Conservation (phyloP, 495 filamentous ascomycete genomes). For the Trichoderma virens region DNA sequence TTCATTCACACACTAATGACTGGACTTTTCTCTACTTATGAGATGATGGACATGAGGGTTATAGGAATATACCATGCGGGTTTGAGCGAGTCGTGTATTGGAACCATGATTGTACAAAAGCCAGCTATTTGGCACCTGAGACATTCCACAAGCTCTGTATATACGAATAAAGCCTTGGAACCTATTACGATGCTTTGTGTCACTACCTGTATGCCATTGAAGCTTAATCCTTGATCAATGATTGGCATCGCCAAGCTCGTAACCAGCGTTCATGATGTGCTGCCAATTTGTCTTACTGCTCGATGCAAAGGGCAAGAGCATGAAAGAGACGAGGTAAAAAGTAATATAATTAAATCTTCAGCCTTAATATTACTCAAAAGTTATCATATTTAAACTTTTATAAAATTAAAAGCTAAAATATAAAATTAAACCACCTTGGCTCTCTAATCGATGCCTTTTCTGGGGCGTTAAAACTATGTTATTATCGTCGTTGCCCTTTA, state of each 20-base stretch:
- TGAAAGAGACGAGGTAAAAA: not conserved
- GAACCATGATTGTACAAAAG: not conserved
- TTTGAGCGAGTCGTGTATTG: not conserved
- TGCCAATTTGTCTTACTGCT: not conserved
- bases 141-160: not conserved
- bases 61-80: not conserved
- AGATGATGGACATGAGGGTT: not conserved
- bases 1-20: not conserved
- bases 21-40: not conserved
- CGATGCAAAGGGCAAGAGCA: not conserved
- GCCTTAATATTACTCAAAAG: too few species aligned
- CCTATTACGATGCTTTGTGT: not conserved
- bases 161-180: not conserved
- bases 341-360: too few species aligned
- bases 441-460: too few species aligned
- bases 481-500: too few species aligned
- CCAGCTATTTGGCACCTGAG: not conserved
- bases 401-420: too few species aligned
- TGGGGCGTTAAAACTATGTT: too few species aligned
- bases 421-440: too few species aligned
- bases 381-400: too few species aligned
- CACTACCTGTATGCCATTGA: not conserved
- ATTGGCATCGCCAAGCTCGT: not conserved
- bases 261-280: not conserved
- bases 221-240: not conserved